These are phyloP conservation scores for Physcomitrium patens DNA, from an alignment of 225 moss, liverwort and hornwort genomes.

Conservation along the genomic window DNA sequence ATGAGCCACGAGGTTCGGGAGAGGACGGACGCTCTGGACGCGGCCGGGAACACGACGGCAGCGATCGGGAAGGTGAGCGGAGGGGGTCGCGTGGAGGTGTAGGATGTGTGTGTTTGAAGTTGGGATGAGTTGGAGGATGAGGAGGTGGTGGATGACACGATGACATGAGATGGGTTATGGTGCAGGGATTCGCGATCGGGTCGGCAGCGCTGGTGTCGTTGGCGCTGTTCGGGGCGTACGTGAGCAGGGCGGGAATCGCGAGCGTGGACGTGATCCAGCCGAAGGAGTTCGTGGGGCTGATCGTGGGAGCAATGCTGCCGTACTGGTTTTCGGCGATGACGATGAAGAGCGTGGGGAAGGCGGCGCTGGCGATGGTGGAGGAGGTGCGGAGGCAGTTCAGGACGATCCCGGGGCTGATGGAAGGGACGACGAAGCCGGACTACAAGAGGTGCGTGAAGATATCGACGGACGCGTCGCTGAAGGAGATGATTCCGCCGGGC, in stretches of 20 bases:
- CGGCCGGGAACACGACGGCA: constrained; percentile 73
- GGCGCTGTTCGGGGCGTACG: constrained; percentile 88
- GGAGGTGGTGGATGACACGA: too few species aligned
- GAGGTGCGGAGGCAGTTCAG: constrained; percentile 75
- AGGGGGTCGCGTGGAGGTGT: too few species aligned
- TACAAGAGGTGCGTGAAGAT: constrained; percentile 79
- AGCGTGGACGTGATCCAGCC: constrained; percentile 89
- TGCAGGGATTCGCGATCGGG: constrained; percentile 64
- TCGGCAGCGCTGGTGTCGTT: constrained; percentile 72
- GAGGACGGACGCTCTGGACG: constrained; percentile 64
- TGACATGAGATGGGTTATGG: too few species aligned
- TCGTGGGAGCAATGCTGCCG: constrained; percentile 91
- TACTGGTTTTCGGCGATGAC: constrained; percentile 98
- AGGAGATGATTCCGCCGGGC: constrained; percentile 73
- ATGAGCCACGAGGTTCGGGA: constrained; percentile 75
- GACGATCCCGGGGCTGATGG: constrained; percentile 58
- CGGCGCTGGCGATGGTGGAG: constrained; percentile 82
- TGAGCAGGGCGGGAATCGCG: constrained; percentile 84
- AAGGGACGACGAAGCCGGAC: constrained; percentile 65
- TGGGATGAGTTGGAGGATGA: too few species aligned
- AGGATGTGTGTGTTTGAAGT: too few species aligned
- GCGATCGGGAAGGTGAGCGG: constrained; percentile 63
- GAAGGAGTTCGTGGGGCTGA: constrained; percentile 81
- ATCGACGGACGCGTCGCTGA: constrained; percentile 72
- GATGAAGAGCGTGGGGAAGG: constrained; percentile 96